Base-by-base conservation (phyloP, 306 rosid species). In the Mimosa pudica region DNA sequence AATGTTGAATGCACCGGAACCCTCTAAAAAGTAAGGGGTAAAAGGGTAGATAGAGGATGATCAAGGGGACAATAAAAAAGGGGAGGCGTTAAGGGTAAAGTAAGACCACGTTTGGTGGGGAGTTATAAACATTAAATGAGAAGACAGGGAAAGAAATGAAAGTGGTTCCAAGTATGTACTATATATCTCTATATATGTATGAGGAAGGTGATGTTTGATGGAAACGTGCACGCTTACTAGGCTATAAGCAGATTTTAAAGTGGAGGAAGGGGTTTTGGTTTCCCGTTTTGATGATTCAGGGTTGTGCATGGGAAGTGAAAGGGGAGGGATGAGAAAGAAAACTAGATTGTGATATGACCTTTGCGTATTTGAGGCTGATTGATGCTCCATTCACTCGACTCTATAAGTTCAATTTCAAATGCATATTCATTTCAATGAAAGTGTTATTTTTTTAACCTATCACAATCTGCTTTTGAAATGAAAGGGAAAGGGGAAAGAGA, bases 261-360 rank as follows among this genome's bases (percentile, higher is more conserved):
- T 1, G 52, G 3, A 3, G 2, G 20, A n/a, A 7, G 61, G 30
- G 61, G 3, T 6, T 49, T n/a, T 17, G 17, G 69, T 32, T 61
- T 61, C 67, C 7, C 41, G 10, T 1, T 30, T 30, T 24, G 67
- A 30, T 11, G 67, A 61, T 61, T 24, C 24, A 55, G 24, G 9
- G n/a, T 55, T 16, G 24, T n/a, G 10, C 42, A n/a, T 6, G 9
- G 30, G 30, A 55, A 55, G 8, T 55, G 30, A 55, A 17, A 55
- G 10, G 61, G 6, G 67, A 61, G 63, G 0, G 4, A 0, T 8
- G 1, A 8, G 63, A 57, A 17, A 3, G 63, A 32, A 57, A 57
- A 18, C 12, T 0, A 86, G 85, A 80, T 64, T 80, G 79, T 80
- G 89, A 80, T 47, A 74, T 69, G 89, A 85, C 89, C 64, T 76